Evolutionary conservation across 1,284 basidiomycete genomes (phyloP), one percentile per base, ranked within the genome.

Genomic region (Mycena sp.): DNA sequence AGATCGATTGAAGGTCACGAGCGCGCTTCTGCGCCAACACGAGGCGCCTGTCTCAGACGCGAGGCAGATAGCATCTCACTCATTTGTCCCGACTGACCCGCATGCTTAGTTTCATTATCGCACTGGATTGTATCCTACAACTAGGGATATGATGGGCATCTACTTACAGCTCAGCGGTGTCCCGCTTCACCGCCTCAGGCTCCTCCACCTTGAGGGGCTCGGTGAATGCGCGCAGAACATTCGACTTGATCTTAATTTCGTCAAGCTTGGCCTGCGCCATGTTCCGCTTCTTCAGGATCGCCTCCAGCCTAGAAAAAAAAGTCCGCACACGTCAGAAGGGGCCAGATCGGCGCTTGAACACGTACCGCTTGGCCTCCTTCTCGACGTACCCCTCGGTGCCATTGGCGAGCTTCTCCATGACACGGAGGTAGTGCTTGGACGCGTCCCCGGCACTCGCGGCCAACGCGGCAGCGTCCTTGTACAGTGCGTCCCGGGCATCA

Each of bases 201-300:
- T 82, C 81, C 66, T 80, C 80, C 35, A 74, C 77, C 74, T 86
- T 85, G 69, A 85, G 78, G 3, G 53, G 48, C 54, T 79, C 80
- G 23, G 82, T 80, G 73, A 98, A 97, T 0, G 93, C 87, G 10
- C 81, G 77, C 58, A 98, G 87, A 69, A 98, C 87, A 80, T 99
- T 99, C 54, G 86, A 85, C 83, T 96, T 97, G 77, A 93, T 87
- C 80, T 95, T 93, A 72, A 99, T 89, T 81, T 99, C 95, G 76
- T 99, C 97, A 45, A 96, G 81, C 81, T 99, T 98, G 55, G 84
- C 78, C 0, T 86, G 83, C 5, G 91, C 84, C 41, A 98, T 80
- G 37, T 83, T 88, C 61, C 89, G 86, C 81, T 94, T 95, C 73
- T 82, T 80, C 62, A 96, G 82, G 71, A 95, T 90, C 67, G 83